phyloP scores from a whole-genome alignment of 2,329 filamentous ascomycete genomes.

The Sclerotinia borealis region DNA sequence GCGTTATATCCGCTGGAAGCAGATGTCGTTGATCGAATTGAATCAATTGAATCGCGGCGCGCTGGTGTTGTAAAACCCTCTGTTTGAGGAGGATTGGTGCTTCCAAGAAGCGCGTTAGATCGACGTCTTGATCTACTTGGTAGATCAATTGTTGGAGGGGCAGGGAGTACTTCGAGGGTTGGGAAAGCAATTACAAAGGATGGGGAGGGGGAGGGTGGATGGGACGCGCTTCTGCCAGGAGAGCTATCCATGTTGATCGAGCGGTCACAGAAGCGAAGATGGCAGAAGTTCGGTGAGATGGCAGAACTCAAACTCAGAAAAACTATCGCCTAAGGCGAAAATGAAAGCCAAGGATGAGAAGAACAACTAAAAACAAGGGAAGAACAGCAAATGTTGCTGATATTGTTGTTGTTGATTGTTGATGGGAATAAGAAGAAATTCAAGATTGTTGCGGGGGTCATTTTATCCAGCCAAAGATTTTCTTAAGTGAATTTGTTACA shows the following conservation, averaged over 20 bases:
- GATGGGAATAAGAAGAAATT: background rate
- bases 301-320: background rate
- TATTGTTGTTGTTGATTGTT: background rate
- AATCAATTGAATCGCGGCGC: background rate
- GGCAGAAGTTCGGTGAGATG: background rate
- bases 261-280: constrained; percentile 1
- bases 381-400: background rate
- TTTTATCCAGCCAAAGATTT: background rate
- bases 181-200: background rate
- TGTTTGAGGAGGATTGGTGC: background rate
- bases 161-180: background rate
- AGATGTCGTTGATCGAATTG: background rate
- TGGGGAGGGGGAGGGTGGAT: background rate
- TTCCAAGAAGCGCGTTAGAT: background rate
- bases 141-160: background rate
- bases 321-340: background rate
- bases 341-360: background rate
- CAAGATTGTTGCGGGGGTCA: background rate
- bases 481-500: background rate
- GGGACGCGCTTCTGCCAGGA: background rate
- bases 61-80: background rate
- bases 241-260: constrained; percentile 1
- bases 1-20: background rate
- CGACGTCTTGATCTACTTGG: background rate
- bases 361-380: background rate